phyloP scores from a whole-genome alignment of 2,329 filamentous ascomycete species.

The Cephalotrichum gorgonifer region DNA sequence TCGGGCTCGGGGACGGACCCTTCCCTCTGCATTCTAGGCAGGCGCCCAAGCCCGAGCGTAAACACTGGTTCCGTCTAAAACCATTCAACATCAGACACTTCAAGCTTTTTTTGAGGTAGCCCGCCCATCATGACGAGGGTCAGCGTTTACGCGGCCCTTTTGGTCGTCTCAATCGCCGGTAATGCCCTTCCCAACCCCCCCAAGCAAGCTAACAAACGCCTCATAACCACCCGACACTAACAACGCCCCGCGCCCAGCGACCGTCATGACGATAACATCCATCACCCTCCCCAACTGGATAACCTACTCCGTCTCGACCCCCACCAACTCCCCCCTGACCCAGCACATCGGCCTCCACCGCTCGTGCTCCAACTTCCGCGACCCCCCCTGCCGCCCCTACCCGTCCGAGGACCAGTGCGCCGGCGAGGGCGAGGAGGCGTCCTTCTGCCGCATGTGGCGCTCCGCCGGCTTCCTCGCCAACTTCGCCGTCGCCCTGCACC shows the following conservation, averaged over 20 bases:
- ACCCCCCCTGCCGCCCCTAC: slow-evolving; percentile 44
- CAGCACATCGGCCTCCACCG: slow-evolving; percentile 70
- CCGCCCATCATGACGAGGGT: slow-evolving; percentile 5
- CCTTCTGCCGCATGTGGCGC: slow-evolving; percentile 89
- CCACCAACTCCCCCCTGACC: slow-evolving; percentile 33
- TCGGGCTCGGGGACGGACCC: no score
- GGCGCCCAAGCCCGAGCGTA: no score
- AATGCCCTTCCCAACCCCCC: neutral
- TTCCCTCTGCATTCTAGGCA: no score
- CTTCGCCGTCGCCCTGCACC: slow-evolving; percentile 71
- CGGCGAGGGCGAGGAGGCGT: slow-evolving; percentile 30
- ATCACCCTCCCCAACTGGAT: slow-evolving; percentile 65
- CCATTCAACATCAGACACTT: neutral
- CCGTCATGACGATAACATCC: slow-evolving; percentile 58
- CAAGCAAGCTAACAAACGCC: neutral
- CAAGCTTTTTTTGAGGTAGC: neutral
- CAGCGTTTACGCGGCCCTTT: slow-evolving; percentile 3
- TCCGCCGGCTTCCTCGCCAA: slow-evolving; percentile 81
- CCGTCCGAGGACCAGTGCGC: slow-evolving; percentile 57
- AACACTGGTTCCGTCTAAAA: no score
- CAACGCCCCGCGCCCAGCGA: slow-evolving; percentile 36
- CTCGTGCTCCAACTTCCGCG: slow-evolving; percentile 62
- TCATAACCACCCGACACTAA: slow-evolving; percentile 17
- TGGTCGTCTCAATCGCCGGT: slow-evolving; percentile 4
- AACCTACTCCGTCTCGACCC: slow-evolving; percentile 45